Percentiles rank a stretch among this genome's conserved stretches.
phyloP scores from a whole-genome alignment of 305 asterid species.

The Salvia sclarea region DNA sequence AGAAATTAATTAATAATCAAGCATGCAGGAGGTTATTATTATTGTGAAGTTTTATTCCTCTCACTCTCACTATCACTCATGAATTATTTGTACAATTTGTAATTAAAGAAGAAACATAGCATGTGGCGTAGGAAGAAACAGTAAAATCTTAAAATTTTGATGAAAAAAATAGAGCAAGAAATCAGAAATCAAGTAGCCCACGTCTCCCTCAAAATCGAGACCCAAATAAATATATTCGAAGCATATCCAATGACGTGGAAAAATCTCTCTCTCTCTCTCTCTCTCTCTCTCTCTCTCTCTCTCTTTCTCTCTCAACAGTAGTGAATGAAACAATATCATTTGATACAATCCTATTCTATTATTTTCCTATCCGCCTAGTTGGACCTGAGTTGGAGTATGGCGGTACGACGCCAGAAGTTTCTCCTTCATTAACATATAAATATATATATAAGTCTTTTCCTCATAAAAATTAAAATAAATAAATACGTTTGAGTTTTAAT shows the following conservation, averaged over 20 bases:
- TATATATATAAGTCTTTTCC: no score
- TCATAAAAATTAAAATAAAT: no score
- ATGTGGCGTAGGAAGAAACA: neutral
- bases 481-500: no score
- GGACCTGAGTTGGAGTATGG: neutral
- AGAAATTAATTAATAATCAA: neutral
- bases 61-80: neutral
- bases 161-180: neutral
- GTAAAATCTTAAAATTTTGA: neutral
- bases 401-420: neutral
- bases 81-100: neutral
- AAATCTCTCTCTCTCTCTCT: neutral
- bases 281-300: neutral
- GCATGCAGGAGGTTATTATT: neutral
- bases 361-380: neutral
- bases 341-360: neutral
- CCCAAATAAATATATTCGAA: neutral
- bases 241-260: constrained; percentile 18
- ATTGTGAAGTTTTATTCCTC: neutral
- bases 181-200: neutral
- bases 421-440: neutral
- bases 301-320: neutral
- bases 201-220: neutral
- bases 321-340: neutral
- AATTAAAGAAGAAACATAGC: neutral